Evolutionary conservation across 1,139 yeast species (phyloP).

Genomic region (Sugiyamaella neomexicana): DNA sequence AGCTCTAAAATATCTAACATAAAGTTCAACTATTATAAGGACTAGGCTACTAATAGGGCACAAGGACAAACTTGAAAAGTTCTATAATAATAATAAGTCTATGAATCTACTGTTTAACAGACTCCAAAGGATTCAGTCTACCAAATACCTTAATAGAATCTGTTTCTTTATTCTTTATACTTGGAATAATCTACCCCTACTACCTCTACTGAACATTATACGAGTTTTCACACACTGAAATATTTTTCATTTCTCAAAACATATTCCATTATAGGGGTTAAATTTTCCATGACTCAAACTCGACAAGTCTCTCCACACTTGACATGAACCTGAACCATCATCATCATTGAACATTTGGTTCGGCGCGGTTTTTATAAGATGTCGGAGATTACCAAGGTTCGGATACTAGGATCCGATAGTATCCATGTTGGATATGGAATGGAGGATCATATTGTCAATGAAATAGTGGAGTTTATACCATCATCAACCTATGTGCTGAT

Average conservation of each 20-base stretch:
- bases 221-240: not conserved
- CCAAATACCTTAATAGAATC: too few species aligned
- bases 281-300: not conserved
- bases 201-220: too few species aligned
- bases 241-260: not conserved
- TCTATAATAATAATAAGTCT: too few species aligned
- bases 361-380: not conserved
- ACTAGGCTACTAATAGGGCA: too few species aligned
- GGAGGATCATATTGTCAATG: slow-evolving; percentile 70
- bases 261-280: not conserved
- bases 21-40: too few species aligned
- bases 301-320: not conserved
- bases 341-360: not conserved
- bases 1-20: too few species aligned
- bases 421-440: slow-evolving; percentile 91
- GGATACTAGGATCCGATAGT: slow-evolving; percentile 72
- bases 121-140: too few species aligned
- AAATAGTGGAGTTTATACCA: slow-evolving; percentile 59
- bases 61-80: too few species aligned
- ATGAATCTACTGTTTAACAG: too few species aligned
- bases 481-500: slow-evolving; percentile 92
- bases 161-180: too few species aligned
- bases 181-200: not conserved
- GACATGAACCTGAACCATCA: not conserved
- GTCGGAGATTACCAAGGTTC: slow-evolving; percentile 31